Conservation (phyloP, 139 green algal species). For the Tetraselmis chui region DNA sequence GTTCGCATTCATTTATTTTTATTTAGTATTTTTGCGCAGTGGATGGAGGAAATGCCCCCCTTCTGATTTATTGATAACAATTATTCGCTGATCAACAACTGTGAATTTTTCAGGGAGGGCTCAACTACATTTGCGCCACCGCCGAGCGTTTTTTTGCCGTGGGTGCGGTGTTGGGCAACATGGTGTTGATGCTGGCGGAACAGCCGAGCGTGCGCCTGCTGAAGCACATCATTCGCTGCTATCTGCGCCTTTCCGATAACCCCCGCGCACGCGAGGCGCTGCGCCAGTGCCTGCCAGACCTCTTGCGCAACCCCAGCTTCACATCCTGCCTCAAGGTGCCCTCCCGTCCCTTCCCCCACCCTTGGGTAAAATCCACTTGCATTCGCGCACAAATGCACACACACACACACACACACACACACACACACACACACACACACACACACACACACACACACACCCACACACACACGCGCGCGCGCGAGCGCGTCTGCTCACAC, state of each 20-base stretch:
- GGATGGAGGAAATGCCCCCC: too few relatives aligned
- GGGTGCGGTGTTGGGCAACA: conserved; percentile 81
- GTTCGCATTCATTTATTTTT: too few relatives aligned
- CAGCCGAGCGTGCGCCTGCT: conserved; percentile 87
- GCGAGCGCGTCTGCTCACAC: too few relatives aligned
- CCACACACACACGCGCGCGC: too few relatives aligned
- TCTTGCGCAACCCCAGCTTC: conserved; percentile 82
- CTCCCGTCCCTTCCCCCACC: not conserved
- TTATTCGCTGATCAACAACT: too few relatives aligned
- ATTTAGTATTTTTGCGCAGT: too few relatives aligned
- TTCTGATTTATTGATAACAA: too few relatives aligned
- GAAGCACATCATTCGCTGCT: conserved; percentile 99
- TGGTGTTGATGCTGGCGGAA: conserved; percentile 75
- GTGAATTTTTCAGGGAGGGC: conserved; percentile 78
- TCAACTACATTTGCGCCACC: conserved; percentile 97
- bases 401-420: too few relatives aligned
- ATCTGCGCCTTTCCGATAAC: conserved; percentile 81
- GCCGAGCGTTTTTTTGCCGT: conserved; percentile 98
- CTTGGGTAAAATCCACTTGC: too few relatives aligned
- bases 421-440: too few relatives aligned
- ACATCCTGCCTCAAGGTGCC: conserved; percentile 75
- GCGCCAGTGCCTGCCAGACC: conserved; percentile 85
- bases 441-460: too few relatives aligned
- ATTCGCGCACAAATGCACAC: too few relatives aligned
- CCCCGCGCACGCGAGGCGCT: conserved; percentile 83